Evolutionary conservation across 768 basidiomycete species (phyloP), one percentile per base, ranked within the genome.

Genomic region (Tubosaeta sp.): DNA sequence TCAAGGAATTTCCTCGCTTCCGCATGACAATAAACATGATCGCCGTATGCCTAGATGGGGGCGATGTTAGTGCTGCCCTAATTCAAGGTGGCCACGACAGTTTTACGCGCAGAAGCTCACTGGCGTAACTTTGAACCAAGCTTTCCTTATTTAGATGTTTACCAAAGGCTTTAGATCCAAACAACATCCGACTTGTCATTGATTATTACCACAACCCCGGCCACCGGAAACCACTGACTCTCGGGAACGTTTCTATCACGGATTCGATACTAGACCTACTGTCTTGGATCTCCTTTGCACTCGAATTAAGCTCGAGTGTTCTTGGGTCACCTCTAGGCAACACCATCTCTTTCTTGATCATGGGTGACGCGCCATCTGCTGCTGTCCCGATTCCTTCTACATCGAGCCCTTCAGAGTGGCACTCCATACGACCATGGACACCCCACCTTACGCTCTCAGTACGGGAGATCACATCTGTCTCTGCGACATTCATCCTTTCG

Each of bases 401-500:
- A 52, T 56, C 67, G 21, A 52, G 38, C 39, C 44, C 59, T 12
- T 57, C 63, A 0, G 68, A 72, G 44, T 91, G 89, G 89, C 82
- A 82, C 52, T 72, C 84, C 11, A 83, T 91, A 57, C 78, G 87
- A 13, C 90, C 88, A 7, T 90, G 87, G 84, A 74, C 78, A 5
- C 83, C 84, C 32, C 82, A 81, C 29, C 72, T 91, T n/a, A 76
- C 80, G 1, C 78, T 92, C 13, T 70, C 77, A 12, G 85, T 90
- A 36, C 78, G 81, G 38, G 90, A 92, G 73, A 83, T 92, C 45
- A 89, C 90, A 21, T 91, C 90, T 0, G 90, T 91, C 38, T 68
- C 68, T 10, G 87, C 81, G 9, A 90, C 88, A 0, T 90, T 92
- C 61, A 77, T 86, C 53, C 76, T 92, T 21, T 81, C 82, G 0